Evolutionary conservation across 1,284 basidiomycete species (phyloP).

Genomic region (Leucoagaricus sp.): DNA sequence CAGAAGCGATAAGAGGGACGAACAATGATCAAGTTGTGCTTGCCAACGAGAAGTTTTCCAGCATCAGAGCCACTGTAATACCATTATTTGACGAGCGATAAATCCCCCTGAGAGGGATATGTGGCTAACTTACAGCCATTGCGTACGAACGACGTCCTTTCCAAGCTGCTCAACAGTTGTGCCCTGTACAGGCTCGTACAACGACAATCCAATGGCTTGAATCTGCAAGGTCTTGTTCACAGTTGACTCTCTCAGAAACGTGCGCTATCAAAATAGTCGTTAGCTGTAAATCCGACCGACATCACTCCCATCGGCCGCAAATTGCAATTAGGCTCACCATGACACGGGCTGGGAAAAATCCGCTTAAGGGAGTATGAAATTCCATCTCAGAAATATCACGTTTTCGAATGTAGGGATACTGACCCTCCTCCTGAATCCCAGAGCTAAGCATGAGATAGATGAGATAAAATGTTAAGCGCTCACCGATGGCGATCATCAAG

Average conservation of each 20-base stretch:
- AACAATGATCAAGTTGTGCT: constrained; percentile 82
- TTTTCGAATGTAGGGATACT: constrained; percentile 43
- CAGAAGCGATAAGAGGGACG: constrained; percentile 30
- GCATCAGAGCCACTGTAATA: constrained; percentile 56
- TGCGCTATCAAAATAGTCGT: constrained; percentile 52
- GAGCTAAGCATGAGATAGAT: not conserved
- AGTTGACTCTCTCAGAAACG: constrained; percentile 78
- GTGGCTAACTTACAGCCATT: constrained; percentile 77
- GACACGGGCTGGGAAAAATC: constrained; percentile 93
- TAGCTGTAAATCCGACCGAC: not conserved
- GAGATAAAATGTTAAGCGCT: constrained; percentile 14
- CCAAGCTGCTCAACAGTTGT: constrained; percentile 79
- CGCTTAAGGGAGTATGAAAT: constrained; percentile 48
- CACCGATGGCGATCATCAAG: constrained; percentile 81
- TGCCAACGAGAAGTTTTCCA: constrained; percentile 75
- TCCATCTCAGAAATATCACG: constrained; percentile 6
- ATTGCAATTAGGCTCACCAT: constrained; percentile 50
- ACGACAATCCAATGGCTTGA: constrained; percentile 88
- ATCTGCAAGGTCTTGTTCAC: constrained; percentile 86
- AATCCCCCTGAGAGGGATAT: constrained; percentile 4
- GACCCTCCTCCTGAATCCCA: constrained; percentile 69
- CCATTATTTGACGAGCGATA: constrained; percentile 9
- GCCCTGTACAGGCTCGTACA: constrained; percentile 86
- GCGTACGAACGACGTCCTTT: constrained; percentile 84
- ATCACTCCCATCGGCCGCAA: not conserved